Base-by-base conservation (phyloP, 768 basidiomycete genomes). In the Auricularia sp. region DNA sequence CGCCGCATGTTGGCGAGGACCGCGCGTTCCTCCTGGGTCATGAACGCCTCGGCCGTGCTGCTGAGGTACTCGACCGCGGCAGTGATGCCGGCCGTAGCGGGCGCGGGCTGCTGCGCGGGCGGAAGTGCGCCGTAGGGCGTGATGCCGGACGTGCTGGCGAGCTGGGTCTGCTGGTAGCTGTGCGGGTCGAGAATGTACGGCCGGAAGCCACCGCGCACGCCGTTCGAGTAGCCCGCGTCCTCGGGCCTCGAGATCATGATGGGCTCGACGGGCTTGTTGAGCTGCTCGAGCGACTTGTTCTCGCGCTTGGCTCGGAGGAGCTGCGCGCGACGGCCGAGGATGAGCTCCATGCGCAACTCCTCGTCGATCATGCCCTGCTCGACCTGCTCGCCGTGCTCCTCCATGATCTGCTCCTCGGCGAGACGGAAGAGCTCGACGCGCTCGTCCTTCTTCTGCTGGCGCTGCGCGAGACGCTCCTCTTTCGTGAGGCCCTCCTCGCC, bases 331-430 rank as follows among this genome's bases (percentile, higher is more conserved):
- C 56, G 56, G 24, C 29, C 56, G 24, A 59, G 4, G 34, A 59
- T 24, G 34, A 59, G 56, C 29, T 59, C 56, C 56, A 59, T 59
- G 56, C 56, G 56, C 21, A 59, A 29, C 29, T 59, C 56, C 56
- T 59, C 56, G 56, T 59, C 56, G 56, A 59, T 24, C 29, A 59
- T 14, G 29, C 56, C 56, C 29, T 29, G 29, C 24, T 14, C 56
- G 34, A 59, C 24, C 24, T 59, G 56, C 16, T 59, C 56, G 24
- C 29, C 24, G 56, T 59, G 56, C 56, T 59, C 56, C 56, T 59
- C 56, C 56, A 59, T 59, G 56, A 59, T 59, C 34, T 59, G 56
- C 56, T 59, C 29, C 29, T 59, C 56, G 56, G 56, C 56, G 34
- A 59, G 14, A 29, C 56, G 56, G 56, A 59, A 59, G 24, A 59